Percentiles rank a stretch among this genome's conserved stretches.
Evolutionary conservation across 2,329 filamentous ascomycete genomes (phyloP).

Genomic region (Ceratocystiopsis sp.): DNA sequence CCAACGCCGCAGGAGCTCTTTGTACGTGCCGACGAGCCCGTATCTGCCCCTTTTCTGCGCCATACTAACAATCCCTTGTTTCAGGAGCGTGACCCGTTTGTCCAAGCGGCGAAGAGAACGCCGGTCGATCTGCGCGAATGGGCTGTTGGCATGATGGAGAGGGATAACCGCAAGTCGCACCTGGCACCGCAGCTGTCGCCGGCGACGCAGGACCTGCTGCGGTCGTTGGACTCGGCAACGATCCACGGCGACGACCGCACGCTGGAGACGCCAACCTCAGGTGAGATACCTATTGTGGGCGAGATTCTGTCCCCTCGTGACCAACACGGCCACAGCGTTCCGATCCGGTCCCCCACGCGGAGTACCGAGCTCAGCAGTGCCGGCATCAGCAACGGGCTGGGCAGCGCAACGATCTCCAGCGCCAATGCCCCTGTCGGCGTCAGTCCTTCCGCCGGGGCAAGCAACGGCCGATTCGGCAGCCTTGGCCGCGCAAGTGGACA

Average conservation of each 20-base stretch:
- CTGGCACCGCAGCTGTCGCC: slow-evolving; percentile 67
- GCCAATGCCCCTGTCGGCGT: neutral
- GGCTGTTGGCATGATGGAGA: slow-evolving; percentile 87
- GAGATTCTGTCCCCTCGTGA: slow-evolving; percentile 39
- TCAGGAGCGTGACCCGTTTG: slow-evolving; percentile 81
- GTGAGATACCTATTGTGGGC: slow-evolving; percentile 51
- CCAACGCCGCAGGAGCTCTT: slow-evolving; percentile 89
- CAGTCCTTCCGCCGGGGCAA: neutral
- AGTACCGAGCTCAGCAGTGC: slow-evolving; percentile 1
- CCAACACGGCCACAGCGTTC: slow-evolving; percentile 22
- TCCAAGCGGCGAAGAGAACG: slow-evolving; percentile 90
- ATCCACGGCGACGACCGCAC: slow-evolving; percentile 28
- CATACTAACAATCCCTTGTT: neutral
- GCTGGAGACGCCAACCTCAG: slow-evolving; percentile 48
- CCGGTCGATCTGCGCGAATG: slow-evolving; percentile 87
- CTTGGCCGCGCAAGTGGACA: slow-evolving; percentile 28
- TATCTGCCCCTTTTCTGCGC: neutral
- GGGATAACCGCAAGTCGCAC: slow-evolving; percentile 89
- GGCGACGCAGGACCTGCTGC: slow-evolving; percentile 58
- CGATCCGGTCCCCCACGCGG: slow-evolving; percentile 34
- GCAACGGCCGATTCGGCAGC: slow-evolving; percentile 18
- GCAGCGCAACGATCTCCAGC: slow-evolving; percentile 1
- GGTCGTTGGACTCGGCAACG: slow-evolving; percentile 43
- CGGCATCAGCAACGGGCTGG: slow-evolving; percentile 1
- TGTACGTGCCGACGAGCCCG: slow-evolving; percentile 33